Evolutionary conservation across 768 basidiomycete species (phyloP), one percentile per base, ranked within the genome.

Genomic region (Asterophora parasitica): DNA sequence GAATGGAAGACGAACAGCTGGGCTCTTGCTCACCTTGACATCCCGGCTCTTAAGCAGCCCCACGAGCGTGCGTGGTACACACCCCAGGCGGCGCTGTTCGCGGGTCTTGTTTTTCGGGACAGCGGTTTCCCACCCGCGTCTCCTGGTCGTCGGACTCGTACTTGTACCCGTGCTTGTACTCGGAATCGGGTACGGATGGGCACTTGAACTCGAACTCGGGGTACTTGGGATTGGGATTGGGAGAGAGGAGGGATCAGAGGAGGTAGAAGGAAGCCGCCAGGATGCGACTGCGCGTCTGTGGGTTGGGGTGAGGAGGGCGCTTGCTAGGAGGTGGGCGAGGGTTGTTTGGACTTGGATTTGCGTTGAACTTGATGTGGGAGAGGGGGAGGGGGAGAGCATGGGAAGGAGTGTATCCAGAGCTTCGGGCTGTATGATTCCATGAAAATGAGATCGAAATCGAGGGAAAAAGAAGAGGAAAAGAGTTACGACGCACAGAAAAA

Each of bases 361-460:
- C 6, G 23, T 23, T 23, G 23, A 3, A 6, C 3, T 23, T 23
- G 23, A 3, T 2, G 39, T 0, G 12, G 72, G 66, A 4, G 53
- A 7, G 34, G 33, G 66, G 44, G 3, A 73, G 67, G 2, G 64
- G 39, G 56, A 75, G 17, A 89, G 74, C 4, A 86, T 69, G 1
- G 88, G 88, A 0, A 90, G 73, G 55, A 76, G 84, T 0, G 80
- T 67, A 42, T 91, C 87, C 1, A 90, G 62, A 7, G 76, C 77
- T 26, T 84, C 79, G 19, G 68, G 62, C 80, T 86, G 52, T n/a
- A n/a, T n/a, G n/a, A n/a, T n/a, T n/a, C n/a, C n/a, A n/a, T n/a
- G n/a, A n/a, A n/a, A n/a, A n/a, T 30, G 10, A 7, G 7, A 13
- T 8, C 12, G 28, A 19, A n/a, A n/a, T n/a, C n/a, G 26, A 40